Percentiles rank a stretch among this genome's conserved stretches.
Conservation (phyloP, 1,284 basidiomycete genomes). For the Peniophora sp. region DNA sequence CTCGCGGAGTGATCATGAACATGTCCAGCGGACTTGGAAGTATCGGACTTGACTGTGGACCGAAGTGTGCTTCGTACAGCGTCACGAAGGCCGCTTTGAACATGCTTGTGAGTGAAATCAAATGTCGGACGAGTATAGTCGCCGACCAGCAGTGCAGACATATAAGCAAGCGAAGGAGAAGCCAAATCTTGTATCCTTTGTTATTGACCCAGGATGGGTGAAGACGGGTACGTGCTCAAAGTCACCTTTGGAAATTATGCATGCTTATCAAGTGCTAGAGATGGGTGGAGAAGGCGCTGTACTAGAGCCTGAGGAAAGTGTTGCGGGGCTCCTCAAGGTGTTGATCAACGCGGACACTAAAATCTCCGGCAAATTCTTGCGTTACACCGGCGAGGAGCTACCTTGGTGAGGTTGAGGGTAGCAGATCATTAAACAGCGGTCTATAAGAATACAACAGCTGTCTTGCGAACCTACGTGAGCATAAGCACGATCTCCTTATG, state of each 20-base stretch:
- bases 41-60: conserved; percentile 18
- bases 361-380: conserved; percentile 24
- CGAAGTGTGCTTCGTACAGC: conserved; percentile 18
- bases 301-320: conserved; percentile 22
- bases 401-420: conserved; percentile 15
- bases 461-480: too few relatives aligned
- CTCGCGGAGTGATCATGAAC: conserved; percentile 26
- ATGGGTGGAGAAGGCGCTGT: conserved; percentile 25
- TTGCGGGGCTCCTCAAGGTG: conserved; percentile 18
- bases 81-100: conserved; percentile 23
- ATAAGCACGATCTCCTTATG: too few relatives aligned
- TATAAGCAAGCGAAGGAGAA: conserved; percentile 23
- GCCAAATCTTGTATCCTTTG: conserved; percentile 16
- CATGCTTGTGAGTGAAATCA: conserved; percentile 19
- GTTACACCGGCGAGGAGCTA: conserved; percentile 18
- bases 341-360: conserved; percentile 13
- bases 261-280: conserved; percentile 8
- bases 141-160: conserved; percentile 11
- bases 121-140: too few relatives aligned
- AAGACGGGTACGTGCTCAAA: conserved; percentile 18
- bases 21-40: conserved; percentile 23
- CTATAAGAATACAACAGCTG: too few relatives aligned
- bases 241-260: not conserved
- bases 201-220: conserved; percentile 22
- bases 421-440: too few relatives aligned